Conservation (phyloP, 805 yeast genomes). For the Candida insectorum region DNA sequence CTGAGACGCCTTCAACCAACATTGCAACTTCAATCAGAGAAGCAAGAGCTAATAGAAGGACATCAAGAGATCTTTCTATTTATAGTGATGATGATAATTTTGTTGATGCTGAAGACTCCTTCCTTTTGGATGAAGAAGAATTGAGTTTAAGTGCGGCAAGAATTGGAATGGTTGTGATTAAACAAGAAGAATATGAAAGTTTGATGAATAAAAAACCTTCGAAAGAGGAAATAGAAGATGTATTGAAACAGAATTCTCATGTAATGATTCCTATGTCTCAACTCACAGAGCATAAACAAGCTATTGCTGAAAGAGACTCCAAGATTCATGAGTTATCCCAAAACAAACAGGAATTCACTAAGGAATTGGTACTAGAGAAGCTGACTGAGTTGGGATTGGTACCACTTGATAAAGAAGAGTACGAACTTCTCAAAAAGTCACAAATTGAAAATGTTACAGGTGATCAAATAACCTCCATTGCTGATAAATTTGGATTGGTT, state of each 20-base stretch:
- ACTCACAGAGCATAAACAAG: slow-evolving; percentile 20
- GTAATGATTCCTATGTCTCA: slow-evolving; percentile 27
- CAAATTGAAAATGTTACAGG: slow-evolving; percentile 13
- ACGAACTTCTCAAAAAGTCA: slow-evolving; percentile 21
- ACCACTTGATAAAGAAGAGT: slow-evolving; percentile 25
- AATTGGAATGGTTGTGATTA: slow-evolving; percentile 22
- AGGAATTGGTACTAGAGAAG: slow-evolving; percentile 19
- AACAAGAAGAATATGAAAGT: slow-evolving; percentile 16
- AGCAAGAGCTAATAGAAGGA: slow-evolving; percentile 11
- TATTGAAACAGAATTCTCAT: slow-evolving; percentile 18
- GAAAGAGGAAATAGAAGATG: slow-evolving; percentile 15
- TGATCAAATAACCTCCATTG: slow-evolving; percentile 19
- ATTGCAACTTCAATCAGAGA: slow-evolving; percentile 11
- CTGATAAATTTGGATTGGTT: slow-evolving; percentile 38
- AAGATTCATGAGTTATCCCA: slow-evolving; percentile 17
- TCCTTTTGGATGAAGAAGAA: slow-evolving; percentile 25
- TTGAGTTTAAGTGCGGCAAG: slow-evolving; percentile 21
- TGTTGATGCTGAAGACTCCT: slow-evolving; percentile 29
- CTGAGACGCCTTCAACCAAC: slow-evolving; percentile 5
- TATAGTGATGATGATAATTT: slow-evolving; percentile 14
- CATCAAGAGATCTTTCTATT: slow-evolving; percentile 12
- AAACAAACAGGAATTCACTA: slow-evolving; percentile 13
- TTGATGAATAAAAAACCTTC: slow-evolving; percentile 13
- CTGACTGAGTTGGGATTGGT: slow-evolving; percentile 32
- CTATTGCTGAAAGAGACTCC: slow-evolving; percentile 28